phyloP scores from a whole-genome alignment of 345 rosid species.

The thale cress (Arabidopsis thaliana) region TAIR10.1 NC_003074.8:7098001-7098500 shows the following conservation, averaged over 20 bases:
- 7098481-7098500: conserved; percentile 70
- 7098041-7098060: conserved; percentile 76
- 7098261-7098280: conserved; percentile 71
- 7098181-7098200: conserved; percentile 71
- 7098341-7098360: conserved; percentile 82
- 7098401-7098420: conserved; percentile 80
- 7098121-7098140: conserved; percentile 88
- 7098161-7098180: conserved; percentile 70
- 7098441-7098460: conserved; percentile 97
- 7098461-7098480: conserved; percentile 93
- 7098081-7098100: conserved; percentile 83
- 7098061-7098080: conserved; percentile 73
- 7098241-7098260: conserved; percentile 73
- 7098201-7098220: conserved; percentile 67
- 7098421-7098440: conserved; percentile 94
- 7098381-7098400: conserved; percentile 67
- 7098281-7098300: conserved; percentile 78
- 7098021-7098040: conserved; percentile 63
- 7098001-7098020: conserved; percentile 68
- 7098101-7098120: conserved; percentile 80
- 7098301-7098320: conserved; percentile 62
- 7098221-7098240: conserved; percentile 79
- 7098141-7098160: conserved; percentile 76
- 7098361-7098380: conserved; percentile 70
- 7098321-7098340: conserved; percentile 90